Evolutionary conservation across 805 yeast genomes (phyloP), one percentile per base, ranked within the genome.

Genomic region (Ogataea wickerhamii): DNA sequence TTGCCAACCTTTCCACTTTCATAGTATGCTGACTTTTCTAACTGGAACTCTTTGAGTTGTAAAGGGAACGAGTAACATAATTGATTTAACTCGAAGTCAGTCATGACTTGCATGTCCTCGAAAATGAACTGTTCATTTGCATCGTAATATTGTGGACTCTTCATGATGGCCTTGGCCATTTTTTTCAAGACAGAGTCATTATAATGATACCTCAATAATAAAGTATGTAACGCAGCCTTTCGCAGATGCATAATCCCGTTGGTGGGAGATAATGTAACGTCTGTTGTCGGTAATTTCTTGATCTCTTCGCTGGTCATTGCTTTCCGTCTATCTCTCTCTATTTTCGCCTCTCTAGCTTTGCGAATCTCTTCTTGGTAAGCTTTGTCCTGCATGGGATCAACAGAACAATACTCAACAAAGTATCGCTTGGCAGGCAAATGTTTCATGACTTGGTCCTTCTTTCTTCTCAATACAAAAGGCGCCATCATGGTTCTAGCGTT

Each of bases 401-500:
- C 64, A 1, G 74, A 80, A 60, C 97, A 88, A 46, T 70, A 70
- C 36, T 74, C 77, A 25, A 84, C 73, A 31, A 64, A 65, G 41
- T 82, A 87, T 38, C 68, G 64, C 56, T 93, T 93, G 21, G 73
- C 70, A 1, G 98, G 98, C 41, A 93, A 68, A 57, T 93, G 91
- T 56, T 85, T 78, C 61, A 93, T 72, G 6, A 93, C 98, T 62
- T 91, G 97, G 39, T 77, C 85, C 65, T 93, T 93, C 57, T 82
- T 82, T 59, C 99, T 79, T 62, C 99, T 75, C 53, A 93, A 67
- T 6, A 93, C 91, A 66, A 93, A 93, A 4, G 99, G 99, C 2
- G 94, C 84, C 98, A 93, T 91, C 97, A 93, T 91, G 4, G 93
- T 83, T 59, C 87, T 87, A 3, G 99, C 99, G 56, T 88, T 85